Conservation (phyloP, 148 eudicot genomes). For the Hydrangea macrophylla region DNA sequence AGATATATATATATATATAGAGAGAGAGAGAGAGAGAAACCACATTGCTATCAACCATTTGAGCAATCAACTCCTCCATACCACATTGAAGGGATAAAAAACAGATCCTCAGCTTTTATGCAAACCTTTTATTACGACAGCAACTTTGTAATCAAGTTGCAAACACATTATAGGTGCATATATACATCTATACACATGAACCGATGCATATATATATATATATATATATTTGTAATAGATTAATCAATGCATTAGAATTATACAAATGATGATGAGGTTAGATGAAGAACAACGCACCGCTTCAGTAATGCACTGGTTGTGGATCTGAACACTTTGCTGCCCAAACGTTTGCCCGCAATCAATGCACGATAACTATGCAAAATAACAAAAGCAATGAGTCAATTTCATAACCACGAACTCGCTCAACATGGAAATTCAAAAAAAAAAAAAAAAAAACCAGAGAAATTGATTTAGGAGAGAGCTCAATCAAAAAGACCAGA, state of each 20-base stretch:
- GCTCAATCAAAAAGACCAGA: constrained; percentile 6
- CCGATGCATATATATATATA: background rate
- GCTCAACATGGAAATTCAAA: background rate
- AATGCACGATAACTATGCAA: constrained; percentile 68
- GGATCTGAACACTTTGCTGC: constrained; percentile 61
- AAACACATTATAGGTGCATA: no score
- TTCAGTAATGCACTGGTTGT: constrained; percentile 92
- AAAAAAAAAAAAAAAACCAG: background rate
- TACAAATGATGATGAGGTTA: background rate
- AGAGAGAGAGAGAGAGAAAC: no score
- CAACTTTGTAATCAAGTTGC: no score
- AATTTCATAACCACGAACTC: background rate
- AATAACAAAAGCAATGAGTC: background rate
- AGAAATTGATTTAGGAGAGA: background rate
- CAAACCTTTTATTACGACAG: no score
- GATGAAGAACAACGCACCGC: constrained; percentile 40
- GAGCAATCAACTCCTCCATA: no score
- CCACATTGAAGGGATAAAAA: no score
- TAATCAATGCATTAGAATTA: background rate
- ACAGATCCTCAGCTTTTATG: no score
- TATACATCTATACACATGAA: no score
- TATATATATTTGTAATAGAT: no score
- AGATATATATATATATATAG: no score
- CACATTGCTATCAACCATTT: no score
- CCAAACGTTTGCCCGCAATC: constrained; percentile 75